These are phyloP conservation scores for Camelina sativa DNA, from an alignment of 345 rosid genomes.

Conservation along the genomic window DNA sequence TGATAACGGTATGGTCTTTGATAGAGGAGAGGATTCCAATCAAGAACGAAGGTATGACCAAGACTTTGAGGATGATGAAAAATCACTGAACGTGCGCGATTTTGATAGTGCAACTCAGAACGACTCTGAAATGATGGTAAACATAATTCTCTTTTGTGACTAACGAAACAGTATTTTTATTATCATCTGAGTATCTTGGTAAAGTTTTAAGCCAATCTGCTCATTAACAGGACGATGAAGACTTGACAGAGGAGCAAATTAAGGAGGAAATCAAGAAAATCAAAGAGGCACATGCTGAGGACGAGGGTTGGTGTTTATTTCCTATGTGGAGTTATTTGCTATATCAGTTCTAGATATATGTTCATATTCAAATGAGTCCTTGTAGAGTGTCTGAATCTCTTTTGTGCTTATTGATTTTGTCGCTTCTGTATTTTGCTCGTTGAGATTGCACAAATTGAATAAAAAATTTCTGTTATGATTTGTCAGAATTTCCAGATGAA, in stretches of 20 bases:
- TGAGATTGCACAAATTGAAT: conserved; percentile 15
- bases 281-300: conserved; percentile 89
- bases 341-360: conserved; percentile 6
- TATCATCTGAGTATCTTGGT: conserved; percentile 11
- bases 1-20: conserved; percentile 81
- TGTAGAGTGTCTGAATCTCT: conserved; percentile 17
- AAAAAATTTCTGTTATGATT: conserved; percentile 10
- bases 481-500: conserved; percentile 91
- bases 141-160: conserved; percentile 23
- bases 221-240: conserved; percentile 74
- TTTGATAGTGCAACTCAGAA: conserved; percentile 81
- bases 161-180: neutral
- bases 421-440: conserved; percentile 2
- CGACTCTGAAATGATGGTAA: conserved; percentile 83
- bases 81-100: conserved; percentile 61
- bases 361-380: conserved; percentile 10
- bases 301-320: conserved; percentile 66
- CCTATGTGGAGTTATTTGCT: conserved; percentile 14
- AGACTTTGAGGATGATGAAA: conserved; percentile 68
- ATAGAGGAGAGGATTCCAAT: conserved; percentile 56
- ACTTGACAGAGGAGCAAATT: conserved; percentile 77
- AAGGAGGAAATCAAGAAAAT: conserved; percentile 78
- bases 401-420: conserved; percentile 14
- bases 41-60: conserved; percentile 46
- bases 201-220: conserved; percentile 12